Percentiles rank a stretch among this genome's conserved stretches.
phyloP scores from a whole-genome alignment of 2,329 filamentous ascomycete species.

The Aspergillus sclerotialis region DNA sequence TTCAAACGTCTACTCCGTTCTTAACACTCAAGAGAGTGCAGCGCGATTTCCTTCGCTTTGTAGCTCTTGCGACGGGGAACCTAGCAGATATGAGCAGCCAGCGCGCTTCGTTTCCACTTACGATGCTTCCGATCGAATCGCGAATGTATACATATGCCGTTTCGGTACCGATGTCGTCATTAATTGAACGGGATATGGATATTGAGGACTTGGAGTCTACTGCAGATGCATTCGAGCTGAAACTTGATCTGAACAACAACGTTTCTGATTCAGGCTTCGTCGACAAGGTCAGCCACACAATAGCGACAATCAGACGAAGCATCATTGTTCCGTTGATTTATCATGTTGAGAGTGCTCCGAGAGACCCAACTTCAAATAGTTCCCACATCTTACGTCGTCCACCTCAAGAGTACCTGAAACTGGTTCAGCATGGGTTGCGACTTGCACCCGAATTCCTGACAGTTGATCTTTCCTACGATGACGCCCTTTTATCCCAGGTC shows the following conservation, averaged over 20 bases:
- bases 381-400: conserved; percentile 17
- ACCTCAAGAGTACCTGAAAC: conserved; percentile 45
- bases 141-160: conserved; percentile 62
- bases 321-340: conserved; percentile 56
- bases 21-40: conserved; percentile 62
- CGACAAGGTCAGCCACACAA: conserved; percentile 49
- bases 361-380: conserved; percentile 16
- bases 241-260: conserved; percentile 40
- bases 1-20: conserved; percentile 48
- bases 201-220: conserved; percentile 61
- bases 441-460: conserved; percentile 58
- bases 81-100: conserved; percentile 23
- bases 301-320: conserved; percentile 56
- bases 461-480: conserved; percentile 53
- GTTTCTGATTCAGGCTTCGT: conserved; percentile 31
- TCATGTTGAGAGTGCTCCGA: conserved; percentile 36
- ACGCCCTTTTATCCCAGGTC: conserved; percentile 45
- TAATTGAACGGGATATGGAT: conserved; percentile 50
- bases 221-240: conserved; percentile 60
- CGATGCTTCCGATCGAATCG: conserved; percentile 53
- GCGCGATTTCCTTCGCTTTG: conserved; percentile 62
- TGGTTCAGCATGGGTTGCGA: conserved; percentile 54
- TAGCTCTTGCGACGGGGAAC: conserved; percentile 51
- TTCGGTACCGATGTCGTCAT: conserved; percentile 52
- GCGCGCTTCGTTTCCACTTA: conserved; percentile 52